These are phyloP conservation scores for Isoetes taiwanensis DNA, from an alignment of 75 land plant genomes.

Conservation along the genomic window DNA sequence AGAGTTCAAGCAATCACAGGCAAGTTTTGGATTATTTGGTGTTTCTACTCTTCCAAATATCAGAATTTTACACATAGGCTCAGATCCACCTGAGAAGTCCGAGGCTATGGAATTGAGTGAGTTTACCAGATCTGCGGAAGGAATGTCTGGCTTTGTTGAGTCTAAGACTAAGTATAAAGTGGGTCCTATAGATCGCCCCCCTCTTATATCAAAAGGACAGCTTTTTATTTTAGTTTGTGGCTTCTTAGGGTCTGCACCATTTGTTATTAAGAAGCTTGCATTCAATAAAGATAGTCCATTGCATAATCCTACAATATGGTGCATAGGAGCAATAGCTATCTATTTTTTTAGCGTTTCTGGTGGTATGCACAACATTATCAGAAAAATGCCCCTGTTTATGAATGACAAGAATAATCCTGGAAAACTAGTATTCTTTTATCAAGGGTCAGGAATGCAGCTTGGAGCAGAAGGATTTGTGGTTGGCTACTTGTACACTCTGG, in stretches of 20 bases:
- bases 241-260: conserved; percentile 30
- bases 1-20: conserved; percentile 76
- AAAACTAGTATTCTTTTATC: conserved; percentile 65
- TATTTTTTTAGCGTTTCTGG: conserved; percentile 98
- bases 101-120: conserved; percentile 38
- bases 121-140: conserved; percentile 51
- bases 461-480: conserved; percentile 93
- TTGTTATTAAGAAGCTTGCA: conserved; percentile 36
- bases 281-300: conserved; percentile 36
- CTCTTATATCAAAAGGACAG: conserved; percentile 51
- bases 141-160: conserved; percentile 68
- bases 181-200: conserved; percentile 61
- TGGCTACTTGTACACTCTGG: conserved; percentile 71
- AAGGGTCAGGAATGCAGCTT: conserved; percentile 92
- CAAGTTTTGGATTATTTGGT: conserved; percentile 51
- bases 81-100: conserved; percentile 20
- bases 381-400: conserved; percentile 90
- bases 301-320: conserved; percentile 55
- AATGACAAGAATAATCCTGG: conserved; percentile 55
- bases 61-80: conserved; percentile 31
- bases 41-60: conserved; percentile 76
- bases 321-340: conserved; percentile 42
- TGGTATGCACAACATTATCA: conserved; percentile 81
- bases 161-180: conserved; percentile 35
- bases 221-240: conserved; percentile 16